Base-by-base conservation (phyloP, 2,329 filamentous ascomycete species). In the Penicillium sp. region DNA sequence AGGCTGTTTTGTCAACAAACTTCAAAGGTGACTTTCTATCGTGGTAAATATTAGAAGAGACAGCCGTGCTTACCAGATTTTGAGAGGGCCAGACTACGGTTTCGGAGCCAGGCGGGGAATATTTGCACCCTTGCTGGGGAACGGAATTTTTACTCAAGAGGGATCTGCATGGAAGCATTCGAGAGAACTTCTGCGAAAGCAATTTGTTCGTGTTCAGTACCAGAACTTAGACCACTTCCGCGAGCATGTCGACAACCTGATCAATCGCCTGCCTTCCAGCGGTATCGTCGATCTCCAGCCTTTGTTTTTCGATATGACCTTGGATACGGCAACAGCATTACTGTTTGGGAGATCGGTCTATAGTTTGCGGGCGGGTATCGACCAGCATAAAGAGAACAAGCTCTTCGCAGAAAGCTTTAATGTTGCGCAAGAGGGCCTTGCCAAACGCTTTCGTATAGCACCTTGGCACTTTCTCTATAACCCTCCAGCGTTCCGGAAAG, bases 331-430 rank as follows among this genome's bases (percentile, higher is more conserved):
- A 8, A 43, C 31, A 4, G 19, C 30, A 10, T 31, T 43, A 1
- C 25, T 43, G 16, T 43, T 43, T 18, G 41, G 41, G 12, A 19
- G 35, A 5, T 14, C 41, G 3, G 19, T 35, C n/a, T 13, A n/a
- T 4, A n/a, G 11, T 8, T n/a, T 33, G 19, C 3, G 19, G 19
- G 19, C 19, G 3, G 19, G 19, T 6, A 22, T 22, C 19, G 19
- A 22, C 19, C 19, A 22, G 19, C 3, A 22, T 14, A 33, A 33
- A 33, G 30, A 31, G 66, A 55, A 66, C 42, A 55, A 66, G 18
- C 61, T 60, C 12, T 53, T 75, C 4, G 66, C 65, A 14, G 27
- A 28, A n/a, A 8, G 4, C 13, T 38, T 38, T 38, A 19, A 27
- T 22, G 9, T 27, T 38, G 22, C 36, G 18, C 35, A 37, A 37